Base-by-base conservation (phyloP, 1,139 yeast species). In the Eremothecium sinecaudum region DNA sequence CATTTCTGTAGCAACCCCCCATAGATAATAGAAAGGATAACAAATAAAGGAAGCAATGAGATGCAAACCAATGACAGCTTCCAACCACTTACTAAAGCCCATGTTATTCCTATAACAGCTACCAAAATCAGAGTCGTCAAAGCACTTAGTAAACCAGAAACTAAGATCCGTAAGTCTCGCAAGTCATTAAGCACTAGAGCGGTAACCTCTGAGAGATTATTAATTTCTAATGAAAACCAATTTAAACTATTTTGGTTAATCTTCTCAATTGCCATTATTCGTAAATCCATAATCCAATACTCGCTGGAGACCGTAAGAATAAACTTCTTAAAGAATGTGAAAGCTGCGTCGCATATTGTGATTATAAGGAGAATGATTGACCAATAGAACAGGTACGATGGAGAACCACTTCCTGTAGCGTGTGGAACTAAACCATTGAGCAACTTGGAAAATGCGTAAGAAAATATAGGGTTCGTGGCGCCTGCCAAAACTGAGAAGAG, bases 81-180 rank as follows among this genome's bases (percentile, higher is more conserved):
- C 97, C 97, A 90, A 0, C 95, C 94, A n/a, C 69, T 53, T 0
- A 67, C 66, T 4, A 84, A 45, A 0, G 95, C 76, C 96, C 97
- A 87, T 4, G 73, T 61, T 4, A 76, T 46, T 2, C 95, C 93
- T 15, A 75, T 58, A 0, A 64, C 26, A 0, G 79, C 62, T 37
- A 86, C 66, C 0, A 74, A 61, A 1, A 70, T 35, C 32, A 81
- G 65, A 4, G 77, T 71, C 1, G 73, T 48, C 0, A 70, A 34
- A 0, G 79, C 68, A 9, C 76, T 64, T 22, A 83, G 50, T 43
- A 79, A 77, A 27, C 73, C 73, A 1, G 84, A 67, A 2, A 80
- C 66, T 34, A 83, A 61, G 2, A 65, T 60, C 41, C 95, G 67
- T 42, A 82, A 61, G 49, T 83, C 94, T 46, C 94, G 73, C 0